phyloP scores from a whole-genome alignment of 768 basidiomycete genomes.

The Lactarius hatsudake region DNA sequence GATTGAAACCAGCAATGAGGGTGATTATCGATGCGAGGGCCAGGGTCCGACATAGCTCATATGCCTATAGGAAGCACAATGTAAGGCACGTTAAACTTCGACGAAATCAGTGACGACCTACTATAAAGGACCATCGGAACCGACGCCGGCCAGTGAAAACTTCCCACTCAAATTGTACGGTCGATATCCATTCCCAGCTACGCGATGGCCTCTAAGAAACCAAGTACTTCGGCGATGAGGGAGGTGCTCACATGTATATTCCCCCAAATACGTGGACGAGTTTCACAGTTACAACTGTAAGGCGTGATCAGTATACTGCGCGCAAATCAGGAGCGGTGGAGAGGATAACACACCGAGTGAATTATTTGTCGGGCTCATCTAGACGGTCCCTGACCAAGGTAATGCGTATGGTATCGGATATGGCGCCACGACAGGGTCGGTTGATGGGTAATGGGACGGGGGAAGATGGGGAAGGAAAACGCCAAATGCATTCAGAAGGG shows the following conservation, averaged over 20 bases:
- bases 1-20: slow-evolving; percentile 5
- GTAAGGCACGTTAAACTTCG: not conserved
- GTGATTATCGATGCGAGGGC: not conserved
- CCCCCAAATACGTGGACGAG: slow-evolving; percentile 17
- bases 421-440: not conserved
- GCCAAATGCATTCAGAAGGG: not conserved
- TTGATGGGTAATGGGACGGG: not conserved
- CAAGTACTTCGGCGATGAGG: not conserved
- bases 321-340: not conserved
- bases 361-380: not conserved
- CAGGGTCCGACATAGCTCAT: slow-evolving; percentile 5
- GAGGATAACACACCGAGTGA: not conserved
- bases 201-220: not conserved
- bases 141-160: slow-evolving; percentile 11
- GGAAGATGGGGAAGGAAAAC: not conserved
- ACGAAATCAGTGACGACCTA: not conserved
- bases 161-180: slow-evolving; percentile 10
- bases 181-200: slow-evolving; percentile 15
- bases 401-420: not conserved
- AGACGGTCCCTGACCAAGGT: not conserved
- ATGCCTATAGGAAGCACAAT: not conserved
- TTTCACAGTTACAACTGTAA: slow-evolving; percentile 14
- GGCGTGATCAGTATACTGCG: not conserved
- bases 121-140: slow-evolving; percentile 15
- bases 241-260: slow-evolving; percentile 9